Conservation (phyloP, 208 protist species). For the Leishmania amazonensis region DNA sequence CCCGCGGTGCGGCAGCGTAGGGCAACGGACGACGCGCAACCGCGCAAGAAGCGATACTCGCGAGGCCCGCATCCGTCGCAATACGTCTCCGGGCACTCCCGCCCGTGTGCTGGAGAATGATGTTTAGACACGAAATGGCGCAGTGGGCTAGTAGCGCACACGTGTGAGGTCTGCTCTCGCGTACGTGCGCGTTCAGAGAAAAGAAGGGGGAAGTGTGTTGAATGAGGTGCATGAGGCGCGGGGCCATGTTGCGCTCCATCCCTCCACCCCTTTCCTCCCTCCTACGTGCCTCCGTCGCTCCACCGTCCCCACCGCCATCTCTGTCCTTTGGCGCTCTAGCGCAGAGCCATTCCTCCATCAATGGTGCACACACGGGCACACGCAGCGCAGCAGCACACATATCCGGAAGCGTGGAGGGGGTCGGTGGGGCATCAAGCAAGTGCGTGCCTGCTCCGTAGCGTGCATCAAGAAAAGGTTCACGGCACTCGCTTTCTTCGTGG, state of each 20-base stretch:
- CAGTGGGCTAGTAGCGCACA: neutral
- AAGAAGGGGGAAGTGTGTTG: neutral
- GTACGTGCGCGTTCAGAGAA: neutral
- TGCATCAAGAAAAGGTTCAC: neutral
- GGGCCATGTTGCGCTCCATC: neutral
- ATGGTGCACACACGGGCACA: neutral
- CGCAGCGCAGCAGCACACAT: neutral
- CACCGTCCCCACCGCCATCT: neutral
- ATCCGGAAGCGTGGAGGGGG: neutral
- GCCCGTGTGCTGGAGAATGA: neutral
- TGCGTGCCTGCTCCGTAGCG: neutral
- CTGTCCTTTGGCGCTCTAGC: neutral
- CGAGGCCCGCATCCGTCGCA: neutral
- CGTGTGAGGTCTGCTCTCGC: neutral
- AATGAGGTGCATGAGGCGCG: neutral
- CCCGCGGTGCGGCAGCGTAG: constrained; percentile 50
- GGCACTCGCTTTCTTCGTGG: neutral
- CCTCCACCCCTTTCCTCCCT: neutral
- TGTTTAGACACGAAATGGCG: neutral
- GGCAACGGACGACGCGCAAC: neutral
- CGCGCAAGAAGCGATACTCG: neutral
- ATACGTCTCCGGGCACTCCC: neutral
- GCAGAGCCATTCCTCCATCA: neutral
- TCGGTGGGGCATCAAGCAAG: neutral
- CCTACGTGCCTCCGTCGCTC: neutral